These are phyloP conservation scores for Harrya chromipes DNA, from an alignment of 768 basidiomycete species.

Conservation along the genomic window DNA sequence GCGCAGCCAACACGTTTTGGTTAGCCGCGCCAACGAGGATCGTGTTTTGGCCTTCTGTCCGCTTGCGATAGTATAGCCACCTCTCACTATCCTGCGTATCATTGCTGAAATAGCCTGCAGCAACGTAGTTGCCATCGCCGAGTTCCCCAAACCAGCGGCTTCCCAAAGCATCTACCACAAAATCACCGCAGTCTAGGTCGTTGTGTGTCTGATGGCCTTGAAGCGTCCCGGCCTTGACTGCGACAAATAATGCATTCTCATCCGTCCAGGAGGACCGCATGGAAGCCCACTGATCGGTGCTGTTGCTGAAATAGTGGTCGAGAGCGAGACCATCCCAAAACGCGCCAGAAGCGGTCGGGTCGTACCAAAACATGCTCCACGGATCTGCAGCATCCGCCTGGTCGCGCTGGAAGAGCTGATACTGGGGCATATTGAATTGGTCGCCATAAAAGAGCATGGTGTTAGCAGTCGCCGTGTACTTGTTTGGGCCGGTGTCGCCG, in stretches of 20 bases:
- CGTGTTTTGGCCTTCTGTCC: slow-evolving; percentile 97
- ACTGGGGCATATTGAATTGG: slow-evolving; percentile 67
- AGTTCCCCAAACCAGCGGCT: slow-evolving; percentile 94
- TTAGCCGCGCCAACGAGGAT: slow-evolving; percentile 72
- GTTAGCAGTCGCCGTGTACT: slow-evolving; percentile 93
- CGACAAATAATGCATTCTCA: slow-evolving; percentile 75
- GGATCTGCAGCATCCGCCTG: slow-evolving; percentile 79
- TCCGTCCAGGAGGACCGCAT: slow-evolving; percentile 96
- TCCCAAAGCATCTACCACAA: slow-evolving; percentile 92
- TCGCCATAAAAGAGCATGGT: slow-evolving; percentile 74
- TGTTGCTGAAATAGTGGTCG: slow-evolving; percentile 77
- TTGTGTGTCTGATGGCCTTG: slow-evolving; percentile 91
- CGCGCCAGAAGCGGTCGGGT: slow-evolving; percentile 76
- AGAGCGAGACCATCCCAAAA: slow-evolving; percentile 88
- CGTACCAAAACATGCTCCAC: slow-evolving; percentile 93
- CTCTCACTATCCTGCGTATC: slow-evolving; percentile 67
- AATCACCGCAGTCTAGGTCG: slow-evolving; percentile 92
- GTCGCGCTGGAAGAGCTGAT: slow-evolving; percentile 89
- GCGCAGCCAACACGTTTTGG: slow-evolving; percentile 72
- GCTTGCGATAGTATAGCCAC: slow-evolving; percentile 95
- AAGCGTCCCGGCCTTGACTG: slow-evolving; percentile 81
- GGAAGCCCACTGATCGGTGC: slow-evolving; percentile 79
- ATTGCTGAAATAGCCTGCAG: slow-evolving; percentile 72
- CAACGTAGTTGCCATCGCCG: slow-evolving; percentile 82
- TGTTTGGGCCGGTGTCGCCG: slow-evolving; percentile 74